Evolutionary conservation across 768 basidiomycete species (phyloP).

Genomic region (Xanthoconium purpureum): DNA sequence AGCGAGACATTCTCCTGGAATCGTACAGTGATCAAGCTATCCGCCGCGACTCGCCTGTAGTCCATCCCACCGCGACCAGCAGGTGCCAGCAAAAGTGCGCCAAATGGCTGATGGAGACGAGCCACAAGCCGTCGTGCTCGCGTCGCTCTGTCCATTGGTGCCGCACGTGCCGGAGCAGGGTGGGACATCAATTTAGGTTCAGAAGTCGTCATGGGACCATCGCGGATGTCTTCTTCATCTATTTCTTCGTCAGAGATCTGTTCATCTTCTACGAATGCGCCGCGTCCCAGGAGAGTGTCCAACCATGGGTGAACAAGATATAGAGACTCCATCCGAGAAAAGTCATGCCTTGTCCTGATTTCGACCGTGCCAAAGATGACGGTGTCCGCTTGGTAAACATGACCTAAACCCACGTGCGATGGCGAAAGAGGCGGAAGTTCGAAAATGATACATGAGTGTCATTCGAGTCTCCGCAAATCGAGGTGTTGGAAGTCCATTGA

Average conservation of each 20-base stretch:
- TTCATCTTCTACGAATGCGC: neutral
- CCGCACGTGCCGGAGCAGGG: neutral
- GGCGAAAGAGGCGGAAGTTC: neutral
- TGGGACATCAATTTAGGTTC: no score
- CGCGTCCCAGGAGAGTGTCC: neutral
- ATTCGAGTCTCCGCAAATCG: constrained; percentile 1
- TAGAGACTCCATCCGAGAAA: neutral
- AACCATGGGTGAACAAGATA: neutral
- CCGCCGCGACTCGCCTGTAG: constrained; percentile 1
- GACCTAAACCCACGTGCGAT: neutral
- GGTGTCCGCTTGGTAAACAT: neutral
- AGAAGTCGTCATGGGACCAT: no score
- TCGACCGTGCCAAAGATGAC: neutral
- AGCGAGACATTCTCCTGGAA: neutral
- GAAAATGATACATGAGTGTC: constrained; percentile 3
- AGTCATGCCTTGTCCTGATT: neutral
- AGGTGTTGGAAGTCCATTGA: neutral
- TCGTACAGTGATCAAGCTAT: constrained; percentile 1
- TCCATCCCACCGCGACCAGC: neutral
- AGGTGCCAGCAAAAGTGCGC: neutral
- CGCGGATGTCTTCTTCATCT: neutral
- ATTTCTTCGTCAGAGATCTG: neutral
- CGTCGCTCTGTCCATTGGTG: neutral
- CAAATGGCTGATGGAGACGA: neutral
- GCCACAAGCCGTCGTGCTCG: neutral